phyloP scores from a whole-genome alignment of 169 alveolate genomes.

The Prorocentrum cordatum region DNA sequence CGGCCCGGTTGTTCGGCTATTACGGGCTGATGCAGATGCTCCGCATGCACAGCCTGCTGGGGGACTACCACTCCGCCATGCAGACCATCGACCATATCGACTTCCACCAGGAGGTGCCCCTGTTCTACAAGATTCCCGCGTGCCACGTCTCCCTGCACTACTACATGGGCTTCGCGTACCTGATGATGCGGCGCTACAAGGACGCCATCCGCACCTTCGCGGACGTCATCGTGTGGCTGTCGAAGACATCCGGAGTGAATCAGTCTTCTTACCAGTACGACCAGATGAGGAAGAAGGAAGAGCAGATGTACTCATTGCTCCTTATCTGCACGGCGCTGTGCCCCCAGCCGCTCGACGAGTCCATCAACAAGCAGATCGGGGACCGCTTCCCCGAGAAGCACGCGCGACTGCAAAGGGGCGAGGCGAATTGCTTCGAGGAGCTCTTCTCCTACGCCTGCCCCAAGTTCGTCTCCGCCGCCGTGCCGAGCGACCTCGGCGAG shows the following conservation, averaged over 20 bases:
- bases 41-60: conserved; percentile 67
- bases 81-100: not conserved
- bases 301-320: conserved; percentile 58
- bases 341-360: conserved; percentile 66
- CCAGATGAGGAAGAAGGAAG: conserved; percentile 64
- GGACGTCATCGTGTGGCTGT: conserved; percentile 37
- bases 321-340: conserved; percentile 49
- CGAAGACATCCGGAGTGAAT: conserved; percentile 42
- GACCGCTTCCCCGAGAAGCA: conserved; percentile 12
- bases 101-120: conserved; percentile 52
- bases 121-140: conserved; percentile 54
- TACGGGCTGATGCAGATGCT: conserved; percentile 51
- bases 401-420: conserved; percentile 52
- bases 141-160: conserved; percentile 59
- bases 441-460: conserved; percentile 58
- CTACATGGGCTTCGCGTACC: conserved; percentile 68
- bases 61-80: conserved; percentile 66
- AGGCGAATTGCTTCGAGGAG: conserved; percentile 52
- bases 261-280: conserved; percentile 51
- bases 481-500: conserved; percentile 5
- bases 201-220: conserved; percentile 15
- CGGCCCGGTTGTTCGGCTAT: conserved; percentile 62
- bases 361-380: conserved; percentile 14
- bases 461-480: conserved; percentile 53
- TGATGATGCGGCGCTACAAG: not conserved